Evolutionary conservation across 208 protist genomes (phyloP).

Genomic region (Entamoeba histolytica): DNA sequence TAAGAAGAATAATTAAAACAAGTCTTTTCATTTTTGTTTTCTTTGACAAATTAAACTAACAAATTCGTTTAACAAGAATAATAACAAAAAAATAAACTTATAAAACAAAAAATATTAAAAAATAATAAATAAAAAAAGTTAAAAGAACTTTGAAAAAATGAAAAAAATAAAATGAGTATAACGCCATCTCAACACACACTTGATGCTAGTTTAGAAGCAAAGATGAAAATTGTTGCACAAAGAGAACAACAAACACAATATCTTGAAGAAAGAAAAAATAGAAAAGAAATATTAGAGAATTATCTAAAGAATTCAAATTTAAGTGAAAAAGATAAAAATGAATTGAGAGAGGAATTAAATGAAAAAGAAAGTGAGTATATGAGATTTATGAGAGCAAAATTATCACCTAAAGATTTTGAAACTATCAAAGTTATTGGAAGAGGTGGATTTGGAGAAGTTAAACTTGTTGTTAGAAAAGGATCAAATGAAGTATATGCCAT

Average conservation of each 20-base stretch:
- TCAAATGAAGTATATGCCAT: constrained; percentile 55
- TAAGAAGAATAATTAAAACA: too few relatives aligned
- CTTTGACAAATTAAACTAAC: too few relatives aligned
- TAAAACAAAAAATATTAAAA: too few relatives aligned
- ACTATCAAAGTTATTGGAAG: constrained; percentile 55
- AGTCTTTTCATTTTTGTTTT: too few relatives aligned
- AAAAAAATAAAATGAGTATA: neutral
- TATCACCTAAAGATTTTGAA: constrained; percentile 53
- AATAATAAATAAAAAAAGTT: too few relatives aligned
- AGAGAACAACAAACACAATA: neutral
- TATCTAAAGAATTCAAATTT: neutral
- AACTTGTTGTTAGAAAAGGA: constrained; percentile 44
- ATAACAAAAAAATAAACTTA: too few relatives aligned
- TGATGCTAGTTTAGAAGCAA: neutral
- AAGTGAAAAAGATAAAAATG: neutral
- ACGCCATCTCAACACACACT: neutral
- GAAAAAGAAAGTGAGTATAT: constrained; percentile 38
- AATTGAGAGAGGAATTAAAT: constrained; percentile 2
- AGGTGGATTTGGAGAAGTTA: constrained; percentile 68
- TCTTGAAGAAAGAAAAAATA: neutral
- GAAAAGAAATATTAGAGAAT: constrained; percentile 10
- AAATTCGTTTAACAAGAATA: too few relatives aligned
- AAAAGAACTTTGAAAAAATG: too few relatives aligned
- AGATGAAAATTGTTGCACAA: neutral
- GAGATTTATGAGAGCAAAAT: constrained; percentile 36